Evolutionary conservation across 2,329 filamentous ascomycete genomes (phyloP), one percentile per base, ranked within the genome.

Genomic region (Aspergillus fumigatus): DNA sequence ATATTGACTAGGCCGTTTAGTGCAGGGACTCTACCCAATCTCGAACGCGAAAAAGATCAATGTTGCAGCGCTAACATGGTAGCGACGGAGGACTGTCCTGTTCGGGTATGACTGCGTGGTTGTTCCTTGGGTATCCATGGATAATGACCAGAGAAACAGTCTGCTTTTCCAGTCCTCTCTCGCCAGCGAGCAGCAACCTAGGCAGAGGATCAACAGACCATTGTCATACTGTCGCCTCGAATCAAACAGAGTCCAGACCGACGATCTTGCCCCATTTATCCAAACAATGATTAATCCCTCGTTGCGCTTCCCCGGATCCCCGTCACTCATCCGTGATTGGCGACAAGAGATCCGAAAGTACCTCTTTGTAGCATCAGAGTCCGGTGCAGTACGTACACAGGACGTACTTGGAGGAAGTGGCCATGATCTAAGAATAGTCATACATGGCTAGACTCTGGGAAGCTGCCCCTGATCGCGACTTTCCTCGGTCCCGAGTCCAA

Each of bases 161-260:
- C 32, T 17, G 14, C 32, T 38, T 38, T 38, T 38, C 32, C 43
- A 25, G 21, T 7, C 21, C 19, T 43, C n/a, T 21, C 40, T 11
- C 10, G n/a, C 9, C 9, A 43, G 7, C 14, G 2, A 38, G 32
- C 7, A 35, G 32, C 32, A 38, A 7, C 32, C 32, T 14, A 38
- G 5, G 14, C 32, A 21, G 40, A 4, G 40, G 40, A 43, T 43
- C n/a, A 23, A 43, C 40, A 26, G 4, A 38, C 52, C 21, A 50
- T 48, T 25, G 48, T 49, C 45, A 23, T 43, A 48, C 53, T 47
- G n/a, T 32, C 26, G 38, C 26, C 23, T 9, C 38, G 32, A 52
- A 41, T 43, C 38, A 25, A 19, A 5, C 17, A 8, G 19, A 55
- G 59, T 52, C 59, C 59, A 56, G 58, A 58, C 52, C 60, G 60